Evolutionary conservation across 352 stramenopile genomes (phyloP), one percentile per base, ranked within the genome.

Genomic region (Pythium myriotylum): DNA sequence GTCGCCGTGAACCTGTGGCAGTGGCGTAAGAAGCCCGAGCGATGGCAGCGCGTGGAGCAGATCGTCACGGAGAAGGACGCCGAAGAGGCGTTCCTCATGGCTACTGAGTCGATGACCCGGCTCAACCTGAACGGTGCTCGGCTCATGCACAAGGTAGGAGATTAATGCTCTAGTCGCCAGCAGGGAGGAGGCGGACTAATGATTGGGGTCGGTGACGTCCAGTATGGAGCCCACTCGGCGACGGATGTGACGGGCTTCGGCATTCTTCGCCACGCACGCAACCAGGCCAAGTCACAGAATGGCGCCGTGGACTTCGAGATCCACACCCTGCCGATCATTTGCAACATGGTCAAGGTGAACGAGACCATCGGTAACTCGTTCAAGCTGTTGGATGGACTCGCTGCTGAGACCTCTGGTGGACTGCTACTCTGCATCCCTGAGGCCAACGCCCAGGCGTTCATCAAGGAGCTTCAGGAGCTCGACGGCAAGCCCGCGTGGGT

Each of bases 181-280:
- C 29, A 35, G 29, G n/a, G n/a, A n/a, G n/a, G n/a, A n/a, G n/a
- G n/a, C n/a, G n/a, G n/a, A n/a, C n/a, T n/a, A n/a, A n/a, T n/a
- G n/a, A n/a, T n/a, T n/a, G n/a, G n/a, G n/a, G n/a, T n/a, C n/a
- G n/a, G 37, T 16, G 17, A 3, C n/a, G 17, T 48, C 22, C 56
- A 97, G 77, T 87, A 98, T 53, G 74, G 84, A 22, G 93, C 94
- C 6, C 82, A 96, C 70, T 97, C 92, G 27, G 91, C 86, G n/a
- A 99, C 95, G 20, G 95, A 98, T 72, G 93, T 98, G 37, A 99
- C 95, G 56, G 95, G 95, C 59, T 99, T 99, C 78, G 95, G 95
- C 20, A 87, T 98, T 37, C 72, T 98, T 19, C 93, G 92, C 33
- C 95, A 99, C 75, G 89, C 94, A 23, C 75, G 79, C 39, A 98